Base-by-base conservation (phyloP, 108 stramenopile species). In the Pseudonitzschia delicatissima region DNA sequence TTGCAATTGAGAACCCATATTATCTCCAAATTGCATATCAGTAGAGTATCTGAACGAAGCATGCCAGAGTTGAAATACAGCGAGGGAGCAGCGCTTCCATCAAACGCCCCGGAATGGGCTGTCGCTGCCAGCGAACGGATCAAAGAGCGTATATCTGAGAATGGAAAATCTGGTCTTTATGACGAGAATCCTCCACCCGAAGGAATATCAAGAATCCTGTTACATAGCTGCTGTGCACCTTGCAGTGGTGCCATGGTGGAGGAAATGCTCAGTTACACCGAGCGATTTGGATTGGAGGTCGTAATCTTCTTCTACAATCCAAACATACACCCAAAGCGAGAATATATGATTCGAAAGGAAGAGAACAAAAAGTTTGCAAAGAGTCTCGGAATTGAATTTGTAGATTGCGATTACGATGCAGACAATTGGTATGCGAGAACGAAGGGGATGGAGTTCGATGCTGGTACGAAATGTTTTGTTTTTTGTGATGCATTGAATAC, bases 291-390 rank as follows among this genome's bases (percentile, higher is more conserved):
- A 33, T n/a, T 78, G 5, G 76, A 77, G 35, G 81, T 85, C 13
- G 80, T 76, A 7, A 76, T 85, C 15, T 80, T 85, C 57, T 85
- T 85, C 52, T 85, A 85, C 72, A 85, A 85, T 73, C 84, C 84
- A 15, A 85, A 85, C 68, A 85, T 85, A 51, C 84, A 85, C 69
- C 84, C 84, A 11, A 62, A 66, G 11, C 50, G 62, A 33, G 84
- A 85, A 58, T 85, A 85, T 55, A 74, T 76, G 57, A 79, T 82
- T 21, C 71, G 84, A 0, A 82, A 80, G 49, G 72, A 80, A 8
- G 81, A 85, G 45, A 86, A 82, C 57, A 78, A 77, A 28, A 25
- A 52, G 11, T 81, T 73, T 52, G 76, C 77, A 44, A 44, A 64
- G 28, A 57, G 71, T 34, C 68, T 87, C 9, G 77, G 71, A 12